Percentiles rank a stretch among this genome's conserved stretches.
phyloP scores from a whole-genome alignment of 768 basidiomycete species.

The Melanogaster broomeanus region DNA sequence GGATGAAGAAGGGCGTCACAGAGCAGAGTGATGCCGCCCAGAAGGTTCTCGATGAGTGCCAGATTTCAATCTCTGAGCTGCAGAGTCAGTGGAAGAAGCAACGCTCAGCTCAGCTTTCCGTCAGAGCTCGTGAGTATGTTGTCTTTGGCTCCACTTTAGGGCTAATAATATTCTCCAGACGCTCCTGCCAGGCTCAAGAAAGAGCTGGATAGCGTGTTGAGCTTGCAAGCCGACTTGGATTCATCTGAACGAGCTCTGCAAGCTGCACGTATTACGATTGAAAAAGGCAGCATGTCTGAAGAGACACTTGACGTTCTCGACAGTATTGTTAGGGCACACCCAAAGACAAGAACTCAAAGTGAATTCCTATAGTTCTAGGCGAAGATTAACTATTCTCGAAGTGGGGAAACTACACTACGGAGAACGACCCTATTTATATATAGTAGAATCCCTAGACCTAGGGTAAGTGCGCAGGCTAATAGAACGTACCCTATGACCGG shows the following conservation, averaged over 20 bases:
- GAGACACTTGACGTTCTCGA: slow-evolving; percentile 15
- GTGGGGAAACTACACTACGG: no score
- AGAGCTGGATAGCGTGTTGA: slow-evolving; percentile 33
- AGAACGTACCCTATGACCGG: no score
- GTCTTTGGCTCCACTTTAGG: background rate
- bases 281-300: background rate
- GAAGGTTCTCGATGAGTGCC: background rate
- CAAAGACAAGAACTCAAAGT: no score
- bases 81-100: slow-evolving; percentile 2
- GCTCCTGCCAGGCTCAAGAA: slow-evolving; percentile 31
- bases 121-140: background rate
- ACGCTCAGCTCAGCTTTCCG: slow-evolving; percentile 1
- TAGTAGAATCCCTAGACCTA: no score
- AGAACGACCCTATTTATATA: no score
- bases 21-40: slow-evolving; percentile 5
- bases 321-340: no score
- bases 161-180: slow-evolving; percentile 14
- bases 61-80: background rate
- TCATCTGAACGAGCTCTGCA: slow-evolving; percentile 25
- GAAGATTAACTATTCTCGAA: no score
- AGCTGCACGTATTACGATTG: slow-evolving; percentile 6
- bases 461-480: no score
- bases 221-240: slow-evolving; percentile 32
- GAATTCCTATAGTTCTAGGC: no score
- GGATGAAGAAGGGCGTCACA: slow-evolving; percentile 16